A percentile compares a stretch with the other conserved stretches of the same genome.
Evolutionary conservation across 345 rosid genomes (phyloP).

Genomic region (Eucalyptus shirleyi): DNA sequence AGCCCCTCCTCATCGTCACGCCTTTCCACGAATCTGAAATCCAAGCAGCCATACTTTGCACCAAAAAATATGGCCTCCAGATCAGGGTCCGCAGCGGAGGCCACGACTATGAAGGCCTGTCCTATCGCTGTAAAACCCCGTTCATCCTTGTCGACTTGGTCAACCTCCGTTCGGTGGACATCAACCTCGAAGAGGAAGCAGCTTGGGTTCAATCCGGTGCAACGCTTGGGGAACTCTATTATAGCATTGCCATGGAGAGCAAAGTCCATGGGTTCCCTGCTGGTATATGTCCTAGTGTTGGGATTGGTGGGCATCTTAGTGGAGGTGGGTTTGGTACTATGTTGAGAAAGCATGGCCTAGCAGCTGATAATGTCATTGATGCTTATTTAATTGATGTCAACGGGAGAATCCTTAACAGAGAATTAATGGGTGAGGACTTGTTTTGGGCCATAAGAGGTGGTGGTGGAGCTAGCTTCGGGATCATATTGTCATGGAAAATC

Average conservation of each 20-base stretch:
- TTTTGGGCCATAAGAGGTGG: constrained; percentile 56
- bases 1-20: constrained; percentile 20
- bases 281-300: constrained; percentile 27
- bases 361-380: constrained; percentile 29
- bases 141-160: constrained; percentile 27
- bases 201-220: constrained; percentile 43
- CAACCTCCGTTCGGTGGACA: constrained; percentile 8
- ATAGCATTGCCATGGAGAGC: constrained; percentile 18
- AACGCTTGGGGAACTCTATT: constrained; percentile 36
- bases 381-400: constrained; percentile 20
- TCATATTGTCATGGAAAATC: constrained; percentile 31
- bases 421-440: constrained; percentile 36
- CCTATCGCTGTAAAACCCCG: constrained; percentile 17
- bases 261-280: constrained; percentile 33
- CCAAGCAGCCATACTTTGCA: constrained; percentile 26
- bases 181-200: constrained; percentile 3
- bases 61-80: constrained; percentile 9
- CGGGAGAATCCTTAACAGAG: constrained; percentile 20
- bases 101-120: constrained; percentile 47
- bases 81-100: constrained; percentile 43
- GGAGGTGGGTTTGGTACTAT: constrained; percentile 31
- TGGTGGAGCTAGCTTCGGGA: constrained; percentile 41
- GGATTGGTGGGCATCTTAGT: constrained; percentile 29
- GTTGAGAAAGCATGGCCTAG: constrained; percentile 35
- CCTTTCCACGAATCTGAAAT: constrained; percentile 21